Percentiles rank a stretch among this genome's conserved stretches.
phyloP scores from a whole-genome alignment of 108 stramenopile genomes.

The Nitzschia palea region DNA sequence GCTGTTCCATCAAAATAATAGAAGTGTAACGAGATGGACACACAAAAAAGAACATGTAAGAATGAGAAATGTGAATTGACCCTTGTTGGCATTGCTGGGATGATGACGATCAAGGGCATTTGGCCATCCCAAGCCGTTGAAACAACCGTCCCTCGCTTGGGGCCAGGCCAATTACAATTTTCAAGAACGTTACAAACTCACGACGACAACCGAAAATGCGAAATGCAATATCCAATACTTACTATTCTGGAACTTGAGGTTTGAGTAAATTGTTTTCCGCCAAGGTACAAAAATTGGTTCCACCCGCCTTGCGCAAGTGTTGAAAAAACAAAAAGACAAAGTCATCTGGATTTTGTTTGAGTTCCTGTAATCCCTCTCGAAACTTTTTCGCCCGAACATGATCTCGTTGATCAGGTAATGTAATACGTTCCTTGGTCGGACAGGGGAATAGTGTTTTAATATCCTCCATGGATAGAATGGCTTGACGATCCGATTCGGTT shows the following conservation, averaged over 20 bases:
- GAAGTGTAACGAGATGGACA: too few species aligned
- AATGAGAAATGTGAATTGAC: too few species aligned
- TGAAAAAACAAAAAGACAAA: slow-evolving; percentile 74
- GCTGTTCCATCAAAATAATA: too few species aligned
- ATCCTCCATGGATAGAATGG: slow-evolving; percentile 42
- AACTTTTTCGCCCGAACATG: slow-evolving; percentile 49
- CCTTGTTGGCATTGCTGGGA: too few species aligned
- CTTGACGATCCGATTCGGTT: slow-evolving; percentile 46
- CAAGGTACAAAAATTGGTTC: slow-evolving; percentile 78
- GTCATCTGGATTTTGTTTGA: background rate
- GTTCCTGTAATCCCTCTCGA: slow-evolving; percentile 39
- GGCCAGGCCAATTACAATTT: too few species aligned
- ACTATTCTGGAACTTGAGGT: slow-evolving; percentile 49
- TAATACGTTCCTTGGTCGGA: slow-evolving; percentile 60
- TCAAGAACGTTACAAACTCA: too few species aligned
- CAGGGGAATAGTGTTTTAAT: slow-evolving; percentile 73
- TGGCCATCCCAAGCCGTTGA: too few species aligned
- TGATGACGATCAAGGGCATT: too few species aligned
- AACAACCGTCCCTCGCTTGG: too few species aligned
- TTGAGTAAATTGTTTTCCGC: slow-evolving; percentile 67
- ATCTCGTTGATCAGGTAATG: slow-evolving; percentile 69
- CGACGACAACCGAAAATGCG: too few species aligned
- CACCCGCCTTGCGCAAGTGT: slow-evolving; percentile 80
- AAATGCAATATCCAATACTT: too few species aligned
- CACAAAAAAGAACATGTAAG: background rate